phyloP scores from a whole-genome alignment of 1,139 yeast species.

The Saccharomyces hybrid region DNA sequence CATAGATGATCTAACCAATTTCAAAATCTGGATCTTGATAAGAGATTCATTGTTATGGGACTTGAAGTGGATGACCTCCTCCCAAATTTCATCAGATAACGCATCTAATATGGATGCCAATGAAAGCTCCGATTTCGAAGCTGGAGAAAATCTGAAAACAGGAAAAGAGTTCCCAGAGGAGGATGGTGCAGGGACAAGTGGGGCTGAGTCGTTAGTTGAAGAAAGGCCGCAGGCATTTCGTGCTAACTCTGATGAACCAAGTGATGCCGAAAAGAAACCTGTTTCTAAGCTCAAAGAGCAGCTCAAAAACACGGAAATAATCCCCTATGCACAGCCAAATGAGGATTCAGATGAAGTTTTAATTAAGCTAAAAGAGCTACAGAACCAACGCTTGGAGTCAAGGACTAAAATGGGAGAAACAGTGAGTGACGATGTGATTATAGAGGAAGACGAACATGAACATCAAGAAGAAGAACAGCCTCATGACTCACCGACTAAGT shows the following conservation, averaged over 20 bases:
- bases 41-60: conserved; percentile 31
- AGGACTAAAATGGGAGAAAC: not conserved
- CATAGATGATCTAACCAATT: conserved; percentile 27
- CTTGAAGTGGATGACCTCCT: conserved; percentile 15
- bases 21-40: conserved; percentile 30
- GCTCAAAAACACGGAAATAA: not conserved
- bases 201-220: not conserved
- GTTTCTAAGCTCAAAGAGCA: conserved; percentile 3
- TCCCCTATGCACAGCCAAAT: not conserved
- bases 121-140: not conserved
- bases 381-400: not conserved
- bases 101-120: conserved; percentile 1
- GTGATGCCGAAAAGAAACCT: conserved; percentile 2
- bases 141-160: not conserved
- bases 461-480: conserved; percentile 3
- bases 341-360: not conserved
- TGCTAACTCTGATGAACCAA: not conserved
- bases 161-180: not conserved
- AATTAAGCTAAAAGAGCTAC: not conserved
- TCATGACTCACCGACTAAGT: not conserved
- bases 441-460: conserved; percentile 16
- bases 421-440: conserved; percentile 9
- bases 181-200: not conserved
- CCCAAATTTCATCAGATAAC: not conserved
- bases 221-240: not conserved